Evolutionary conservation across 306 rosid species (phyloP).

Genomic region (Arachis stenosperma): DNA sequence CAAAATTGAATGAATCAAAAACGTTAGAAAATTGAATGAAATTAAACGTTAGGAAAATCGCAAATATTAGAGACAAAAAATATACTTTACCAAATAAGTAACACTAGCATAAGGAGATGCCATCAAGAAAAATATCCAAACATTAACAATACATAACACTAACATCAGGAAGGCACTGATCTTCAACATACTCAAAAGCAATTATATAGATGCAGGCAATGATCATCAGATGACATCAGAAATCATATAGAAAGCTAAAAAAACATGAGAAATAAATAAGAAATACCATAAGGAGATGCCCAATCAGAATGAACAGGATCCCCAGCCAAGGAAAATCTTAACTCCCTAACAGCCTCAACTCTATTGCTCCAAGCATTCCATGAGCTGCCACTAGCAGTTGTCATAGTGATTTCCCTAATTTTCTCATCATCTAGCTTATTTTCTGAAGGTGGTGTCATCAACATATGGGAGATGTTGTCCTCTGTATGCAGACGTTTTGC

Average conservation of each 20-base stretch:
- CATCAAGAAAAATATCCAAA: conserved; percentile 34
- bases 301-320: conserved; percentile 53
- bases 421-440: conserved; percentile 41
- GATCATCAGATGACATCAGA: conserved; percentile 16
- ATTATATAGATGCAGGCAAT: conserved; percentile 1
- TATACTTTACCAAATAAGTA: too few species aligned
- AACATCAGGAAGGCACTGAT: neutral
- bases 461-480: conserved; percentile 34
- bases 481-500: conserved; percentile 36
- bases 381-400: conserved; percentile 49
- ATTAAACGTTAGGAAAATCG: too few species aligned
- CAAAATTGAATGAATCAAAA: too few species aligned
- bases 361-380: conserved; percentile 92
- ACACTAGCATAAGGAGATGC: neutral
- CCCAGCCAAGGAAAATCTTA: conserved; percentile 85
- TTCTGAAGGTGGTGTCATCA: conserved; percentile 35
- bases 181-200: conserved; percentile 12
- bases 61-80: too few species aligned
- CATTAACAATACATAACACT: conserved; percentile 6
- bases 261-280: conserved; percentile 18
- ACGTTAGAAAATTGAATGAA: too few species aligned
- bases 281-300: conserved; percentile 54
- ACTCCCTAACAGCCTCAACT: conserved; percentile 71
- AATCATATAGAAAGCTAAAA: conserved; percentile 15
- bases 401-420: conserved; percentile 34